Evolutionary conservation across 129 eudicot species (phyloP), one percentile per base, ranked within the genome.

Genomic region (Flaveria brownii): DNA sequence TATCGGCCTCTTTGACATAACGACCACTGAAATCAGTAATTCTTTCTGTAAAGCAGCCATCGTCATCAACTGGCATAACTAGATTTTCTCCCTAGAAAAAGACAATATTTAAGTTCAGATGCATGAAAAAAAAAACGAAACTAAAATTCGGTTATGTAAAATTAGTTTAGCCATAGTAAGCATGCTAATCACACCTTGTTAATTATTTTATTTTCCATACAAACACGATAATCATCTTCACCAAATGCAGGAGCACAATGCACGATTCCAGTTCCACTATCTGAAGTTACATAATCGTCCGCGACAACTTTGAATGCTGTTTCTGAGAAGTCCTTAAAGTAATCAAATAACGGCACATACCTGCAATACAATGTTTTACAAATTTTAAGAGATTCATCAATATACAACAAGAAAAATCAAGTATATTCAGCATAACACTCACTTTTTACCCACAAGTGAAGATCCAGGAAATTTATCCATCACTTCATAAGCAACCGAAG

Each of bases 191-290:
- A 26, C 55, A 87, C 92, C 92, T 87, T 82, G 66, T 60, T 84
- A 17, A 91, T 91, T 72, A 91, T 85, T 51, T 88, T 68, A 82
- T 92, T 78, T 64, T 84, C 86, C 17, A 85, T 30, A 83, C 97
- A 89, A 80, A 92, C 97, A 50, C 97, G 97, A 79, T 89, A 86
- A 82, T 92, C 97, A 57, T 92, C 97, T 84, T 92, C 96, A 54
- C 97, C 97, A 82, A 92, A 92, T 46, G 96, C 96, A 51, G 97
- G 97, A 74, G 96, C 97, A 80, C 90, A 87, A 56, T 92, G 96
- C 33, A 92, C 97, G 41, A 92, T 84, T 77, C 97, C 97, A 82
- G 92, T 83, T 30, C 97, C 97, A 69, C 96, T 87, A 68, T 87
- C 96, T 76, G 88, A 78, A 28, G 97, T 92, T 30, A 92, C 97